Base-by-base conservation (phyloP, 2,329 filamentous ascomycete genomes). In the Plectosphaerella cucumerina region DNA sequence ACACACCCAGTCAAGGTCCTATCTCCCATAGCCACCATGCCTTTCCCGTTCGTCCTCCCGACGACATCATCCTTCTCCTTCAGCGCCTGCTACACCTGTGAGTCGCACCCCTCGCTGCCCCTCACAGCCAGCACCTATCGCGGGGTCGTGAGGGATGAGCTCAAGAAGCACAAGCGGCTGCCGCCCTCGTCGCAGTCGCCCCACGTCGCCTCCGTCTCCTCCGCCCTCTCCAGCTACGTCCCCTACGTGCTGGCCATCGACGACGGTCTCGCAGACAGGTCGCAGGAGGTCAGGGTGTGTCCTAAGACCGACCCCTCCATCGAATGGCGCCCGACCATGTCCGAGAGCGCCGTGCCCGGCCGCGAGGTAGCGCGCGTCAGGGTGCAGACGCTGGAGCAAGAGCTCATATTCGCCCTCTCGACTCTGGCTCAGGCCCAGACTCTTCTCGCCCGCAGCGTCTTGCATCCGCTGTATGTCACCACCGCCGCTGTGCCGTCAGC, bases 151-250 rank as follows among this genome's bases (percentile, higher is more conserved):
- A 85, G 90, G 60, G 85, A 93, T 67, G 81, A 85, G 3, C 78
- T 99, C 53, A 97, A 97, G 72, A 85, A 85, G 60, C 86, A 97
- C 76, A 97, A 96, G 70, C 85, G 90, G 48, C 81, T 96, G n/a
- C 79, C 89, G 4, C 77, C 87, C 9, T 66, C 81, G 10, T 84
- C 88, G 21, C 89, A 90, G 66, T 73, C 83, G 6, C 76, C 85
- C 20, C 85, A 90, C 63, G 78, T 99, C 6, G 76, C 82, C 21
- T 80, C 80, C 6, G 76, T 97, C 35, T 75, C 89, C 50, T 78
- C 84, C 33, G 81, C 84, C 37, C 65, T 96, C 11, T 85, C 86
- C 52, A 79, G 80, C 53, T 99, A 97, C 64, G 74, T 97, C 10
- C 90, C 92, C 0, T 95, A 93, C 61, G 78, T 97, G 1, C 75